Percentiles rank a stretch among this genome's conserved stretches.
Evolutionary conservation across 2,329 filamentous ascomycete species (phyloP).

Genomic region (Mycosphaerella sp.): DNA sequence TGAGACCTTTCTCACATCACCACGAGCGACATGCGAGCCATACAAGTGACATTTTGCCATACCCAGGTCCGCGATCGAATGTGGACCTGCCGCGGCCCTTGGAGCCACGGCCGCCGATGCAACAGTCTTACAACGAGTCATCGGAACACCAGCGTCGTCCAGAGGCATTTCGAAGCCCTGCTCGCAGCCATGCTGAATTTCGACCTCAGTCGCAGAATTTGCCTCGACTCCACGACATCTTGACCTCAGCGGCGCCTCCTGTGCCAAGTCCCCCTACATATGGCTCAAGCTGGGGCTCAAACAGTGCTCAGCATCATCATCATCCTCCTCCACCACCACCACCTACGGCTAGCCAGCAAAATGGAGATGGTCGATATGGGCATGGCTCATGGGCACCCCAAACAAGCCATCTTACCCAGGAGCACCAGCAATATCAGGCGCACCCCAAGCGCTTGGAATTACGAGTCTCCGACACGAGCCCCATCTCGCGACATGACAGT

Average conservation of each 20-base stretch:
- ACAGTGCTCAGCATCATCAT: constrained; percentile 4
- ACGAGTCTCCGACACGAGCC: constrained; percentile 29
- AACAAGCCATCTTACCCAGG: constrained; percentile 18
- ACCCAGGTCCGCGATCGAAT: constrained; percentile 14
- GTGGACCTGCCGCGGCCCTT: constrained; percentile 27
- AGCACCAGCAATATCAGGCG: constrained; percentile 15
- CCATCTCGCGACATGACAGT: constrained; percentile 23
- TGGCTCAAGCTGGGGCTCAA: constrained; percentile 14
- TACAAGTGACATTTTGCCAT: constrained; percentile 15
- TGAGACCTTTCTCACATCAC: constrained; percentile 11
- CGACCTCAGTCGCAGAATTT: constrained; percentile 24
- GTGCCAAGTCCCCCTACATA: constrained; percentile 14
- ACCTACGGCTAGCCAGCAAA: constrained; percentile 15
- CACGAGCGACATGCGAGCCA: constrained; percentile 21
- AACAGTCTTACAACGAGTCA: constrained; percentile 19
- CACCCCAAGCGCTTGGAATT: constrained; percentile 25
- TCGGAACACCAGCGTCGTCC: constrained; percentile 13
- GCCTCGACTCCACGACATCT: constrained; percentile 30
- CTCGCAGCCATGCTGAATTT: constrained; percentile 17
- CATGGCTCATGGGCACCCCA: constrained; percentile 23
- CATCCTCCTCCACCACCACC: background rate
- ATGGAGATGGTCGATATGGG: constrained; percentile 18
- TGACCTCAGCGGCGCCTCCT: constrained; percentile 22
- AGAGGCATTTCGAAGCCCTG: constrained; percentile 19
- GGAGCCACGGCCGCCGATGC: constrained; percentile 25